Percentiles rank a stretch among this genome's conserved stretches.
Conservation (phyloP, 305 asterid species). For the Solanum chacoense region DNA sequence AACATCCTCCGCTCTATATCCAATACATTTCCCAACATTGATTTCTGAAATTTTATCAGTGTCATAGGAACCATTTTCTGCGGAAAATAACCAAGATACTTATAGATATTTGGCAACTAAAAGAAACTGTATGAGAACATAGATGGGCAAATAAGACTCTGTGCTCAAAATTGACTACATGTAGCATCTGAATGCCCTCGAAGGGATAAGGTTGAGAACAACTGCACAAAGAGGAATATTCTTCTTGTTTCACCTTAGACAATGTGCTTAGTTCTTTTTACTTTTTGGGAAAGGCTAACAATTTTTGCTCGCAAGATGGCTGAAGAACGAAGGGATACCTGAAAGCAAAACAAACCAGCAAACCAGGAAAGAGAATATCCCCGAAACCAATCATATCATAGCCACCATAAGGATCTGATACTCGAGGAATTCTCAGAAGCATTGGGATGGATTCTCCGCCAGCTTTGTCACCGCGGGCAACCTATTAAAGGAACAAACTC, state of each 20-base stretch:
- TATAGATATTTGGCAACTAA: background rate
- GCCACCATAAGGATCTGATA: conserved; percentile 87
- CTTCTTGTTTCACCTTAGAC: background rate
- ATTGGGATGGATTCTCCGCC: conserved; percentile 97
- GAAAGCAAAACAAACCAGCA: conserved; percentile 71
- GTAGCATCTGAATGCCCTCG: background rate
- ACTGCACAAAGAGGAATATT: background rate
- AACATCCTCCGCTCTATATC: background rate
- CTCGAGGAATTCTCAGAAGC: conserved; percentile 94
- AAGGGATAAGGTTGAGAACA: background rate
- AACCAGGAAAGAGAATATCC: conserved; percentile 87
- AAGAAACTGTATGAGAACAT: background rate
- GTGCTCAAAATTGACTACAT: too few relatives aligned
- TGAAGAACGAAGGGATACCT: conserved; percentile 37
- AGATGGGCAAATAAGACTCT: background rate
- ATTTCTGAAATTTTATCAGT: background rate
- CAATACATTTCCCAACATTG: background rate
- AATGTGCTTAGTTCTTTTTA: background rate
- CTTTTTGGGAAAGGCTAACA: background rate
- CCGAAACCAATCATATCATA: conserved; percentile 98
- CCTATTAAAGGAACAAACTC: conserved; percentile 28
- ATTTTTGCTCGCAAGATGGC: background rate
- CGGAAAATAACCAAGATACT: background rate
- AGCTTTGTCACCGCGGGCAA: conserved; percentile 80
- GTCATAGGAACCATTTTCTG: background rate